Percentiles rank a stretch among this genome's conserved stretches.
phyloP scores from a whole-genome alignment of 2,329 filamentous ascomycete genomes.

The Pseudogymnoascus sp. region DNA sequence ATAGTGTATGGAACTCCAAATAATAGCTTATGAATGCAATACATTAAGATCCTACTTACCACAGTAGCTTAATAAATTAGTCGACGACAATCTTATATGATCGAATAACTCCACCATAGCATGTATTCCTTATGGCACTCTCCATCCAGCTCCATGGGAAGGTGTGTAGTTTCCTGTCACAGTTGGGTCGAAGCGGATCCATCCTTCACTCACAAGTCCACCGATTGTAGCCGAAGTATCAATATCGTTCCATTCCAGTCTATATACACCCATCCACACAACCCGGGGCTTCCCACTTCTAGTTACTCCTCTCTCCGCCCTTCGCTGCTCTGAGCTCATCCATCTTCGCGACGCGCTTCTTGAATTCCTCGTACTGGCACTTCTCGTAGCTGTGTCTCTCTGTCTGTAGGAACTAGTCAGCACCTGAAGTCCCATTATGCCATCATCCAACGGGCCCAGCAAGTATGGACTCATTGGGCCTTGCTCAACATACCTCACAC shows the following conservation, averaged over 20 bases:
- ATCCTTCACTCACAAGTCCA: not conserved
- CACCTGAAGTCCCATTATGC: not conserved
- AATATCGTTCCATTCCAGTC: conserved; percentile 10
- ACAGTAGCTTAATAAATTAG: not conserved
- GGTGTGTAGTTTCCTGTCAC: not conserved
- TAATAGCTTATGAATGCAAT: not conserved
- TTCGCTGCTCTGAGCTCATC: conserved; percentile 86
- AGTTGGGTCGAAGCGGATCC: not conserved
- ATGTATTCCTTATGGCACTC: not conserved
- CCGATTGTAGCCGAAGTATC: not conserved
- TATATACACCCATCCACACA: conserved; percentile 20
- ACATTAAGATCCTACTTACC: not conserved
- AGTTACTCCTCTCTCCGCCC: conserved; percentile 81
- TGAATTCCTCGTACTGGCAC: conserved; percentile 98
- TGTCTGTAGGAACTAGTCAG: conserved; percentile 49
- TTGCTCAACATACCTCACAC: conserved; percentile 66
- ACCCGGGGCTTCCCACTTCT: conserved; percentile 20
- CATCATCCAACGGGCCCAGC: not conserved
- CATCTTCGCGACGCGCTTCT: conserved; percentile 98
- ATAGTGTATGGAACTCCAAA: not conserved
- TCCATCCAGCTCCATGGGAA: not conserved
- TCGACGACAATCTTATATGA: not conserved
- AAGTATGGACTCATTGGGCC: not conserved
- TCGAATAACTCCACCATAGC: not conserved
- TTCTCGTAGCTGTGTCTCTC: conserved; percentile 98